Evolutionary conservation across 2,329 filamentous ascomycete genomes (phyloP).

Genomic region (Rutstroemia sp.): DNA sequence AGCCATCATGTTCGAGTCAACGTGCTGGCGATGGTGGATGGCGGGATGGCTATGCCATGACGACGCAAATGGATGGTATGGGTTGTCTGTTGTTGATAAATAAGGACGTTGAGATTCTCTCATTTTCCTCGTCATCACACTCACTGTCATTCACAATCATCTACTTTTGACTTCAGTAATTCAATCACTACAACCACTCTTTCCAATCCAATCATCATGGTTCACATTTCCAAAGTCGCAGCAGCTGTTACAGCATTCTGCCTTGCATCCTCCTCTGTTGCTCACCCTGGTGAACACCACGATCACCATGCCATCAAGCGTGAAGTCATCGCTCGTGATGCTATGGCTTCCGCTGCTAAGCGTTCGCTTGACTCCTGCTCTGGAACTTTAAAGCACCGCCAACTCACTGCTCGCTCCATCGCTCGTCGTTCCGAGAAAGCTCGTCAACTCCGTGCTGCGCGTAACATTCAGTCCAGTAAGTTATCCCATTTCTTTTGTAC

Average conservation of each 20-base stretch:
- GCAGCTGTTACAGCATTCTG: background rate
- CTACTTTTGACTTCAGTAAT: background rate
- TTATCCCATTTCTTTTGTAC: background rate
- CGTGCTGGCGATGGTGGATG: background rate
- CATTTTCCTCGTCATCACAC: background rate
- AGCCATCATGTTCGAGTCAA: background rate
- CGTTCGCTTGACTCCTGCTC: slow-evolving; percentile 29
- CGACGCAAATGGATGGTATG: background rate
- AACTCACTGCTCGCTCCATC: slow-evolving; percentile 28
- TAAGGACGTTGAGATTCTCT: background rate
- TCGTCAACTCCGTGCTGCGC: slow-evolving; percentile 14
- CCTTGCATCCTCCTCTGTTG: background rate
- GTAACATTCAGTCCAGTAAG: slow-evolving; percentile 1
- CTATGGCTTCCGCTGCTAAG: slow-evolving; percentile 4
- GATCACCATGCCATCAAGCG: slow-evolving; percentile 5
- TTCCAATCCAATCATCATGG: background rate
- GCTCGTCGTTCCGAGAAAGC: slow-evolving; percentile 29
- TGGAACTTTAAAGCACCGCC: slow-evolving; percentile 30
- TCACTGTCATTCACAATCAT: background rate
- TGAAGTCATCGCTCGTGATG: slow-evolving; percentile 5
- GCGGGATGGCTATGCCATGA: background rate
- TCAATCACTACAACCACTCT: background rate
- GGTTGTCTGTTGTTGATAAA: background rate
- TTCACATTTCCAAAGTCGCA: slow-evolving; percentile 1
- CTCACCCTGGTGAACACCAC: slow-evolving; percentile 9